Conservation (phyloP, 805 yeast species). For the Monosporozyma aquatica region DNA sequence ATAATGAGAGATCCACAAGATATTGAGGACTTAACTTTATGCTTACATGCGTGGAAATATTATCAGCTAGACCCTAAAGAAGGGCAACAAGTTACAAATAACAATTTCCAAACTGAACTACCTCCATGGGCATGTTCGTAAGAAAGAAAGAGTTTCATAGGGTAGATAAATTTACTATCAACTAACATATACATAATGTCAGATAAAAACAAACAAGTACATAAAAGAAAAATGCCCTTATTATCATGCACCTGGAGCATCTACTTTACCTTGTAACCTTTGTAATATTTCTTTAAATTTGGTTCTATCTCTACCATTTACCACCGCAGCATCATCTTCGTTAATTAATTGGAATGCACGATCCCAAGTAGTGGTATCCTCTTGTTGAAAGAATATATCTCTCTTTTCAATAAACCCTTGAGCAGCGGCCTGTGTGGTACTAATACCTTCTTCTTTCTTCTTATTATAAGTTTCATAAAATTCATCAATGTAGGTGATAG, state of each 20-base stretch:
- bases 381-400: constrained; percentile 70
- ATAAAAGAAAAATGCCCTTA: neutral
- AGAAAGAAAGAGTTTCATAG: too few species aligned
- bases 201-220: constrained; percentile 2
- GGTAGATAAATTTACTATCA: too few species aligned
- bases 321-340: constrained; percentile 37
- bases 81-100: constrained; percentile 12
- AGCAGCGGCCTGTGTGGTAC: constrained; percentile 57
- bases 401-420: constrained; percentile 62
- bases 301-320: constrained; percentile 51
- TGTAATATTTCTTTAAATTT: constrained; percentile 58
- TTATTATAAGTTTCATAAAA: constrained; percentile 85
- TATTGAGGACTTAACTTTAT: constrained; percentile 21
- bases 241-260: constrained; percentile 64
- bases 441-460: constrained; percentile 65
- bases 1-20: constrained; percentile 20
- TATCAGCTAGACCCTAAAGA: constrained; percentile 2
- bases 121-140: constrained; percentile 2
- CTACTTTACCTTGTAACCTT: constrained; percentile 57
- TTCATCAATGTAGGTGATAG: constrained; percentile 77
- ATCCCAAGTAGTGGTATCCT: constrained; percentile 59
- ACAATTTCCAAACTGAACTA: constrained; percentile 34
- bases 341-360: constrained; percentile 48
- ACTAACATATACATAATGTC: too few species aligned
- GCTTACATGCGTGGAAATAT: constrained; percentile 33